Percentiles rank a stretch among this genome's conserved stretches.
Evolutionary conservation across 75 land plant species (phyloP).

Genomic region (Cunninghamia lanceolata): DNA sequence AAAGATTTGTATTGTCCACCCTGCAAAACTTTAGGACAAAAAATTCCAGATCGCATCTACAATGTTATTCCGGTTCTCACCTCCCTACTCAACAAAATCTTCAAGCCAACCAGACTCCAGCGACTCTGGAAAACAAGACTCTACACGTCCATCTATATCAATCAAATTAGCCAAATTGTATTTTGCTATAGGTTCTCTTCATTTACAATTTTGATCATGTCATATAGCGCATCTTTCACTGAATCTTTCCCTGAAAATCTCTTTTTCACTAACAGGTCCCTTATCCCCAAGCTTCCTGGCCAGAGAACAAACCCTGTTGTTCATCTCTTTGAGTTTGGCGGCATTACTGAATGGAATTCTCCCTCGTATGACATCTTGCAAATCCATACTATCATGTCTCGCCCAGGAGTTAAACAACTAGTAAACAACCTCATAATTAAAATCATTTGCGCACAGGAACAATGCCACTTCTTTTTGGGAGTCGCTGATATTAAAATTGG

Average conservation of each 20-base stretch:
- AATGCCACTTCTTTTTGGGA: not conserved
- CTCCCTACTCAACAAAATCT: not conserved
- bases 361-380: no score
- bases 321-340: no score
- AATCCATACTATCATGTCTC: not conserved
- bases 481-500: not conserved
- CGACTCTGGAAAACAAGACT: not conserved
- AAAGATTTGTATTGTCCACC: not conserved
- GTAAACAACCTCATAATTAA: not conserved
- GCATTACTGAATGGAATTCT: no score
- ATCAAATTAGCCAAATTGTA: not conserved
- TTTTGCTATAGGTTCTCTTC: not conserved
- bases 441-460: not conserved
- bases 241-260: not conserved
- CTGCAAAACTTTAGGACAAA: not conserved
- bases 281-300: no score
- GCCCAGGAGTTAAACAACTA: not conserved
- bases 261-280: not conserved
- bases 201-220: not conserved
- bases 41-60: not conserved
- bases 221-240: not conserved
- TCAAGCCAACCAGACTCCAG: no score
- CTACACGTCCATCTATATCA: not conserved
- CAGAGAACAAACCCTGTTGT: no score
- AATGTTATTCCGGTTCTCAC: not conserved